Percentiles rank a stretch among this genome's conserved stretches.
These are phyloP conservation scores for Fonsecaea pugnacius DNA, from an alignment of 2,329 filamentous ascomycete species.

Conservation along the genomic window DNA sequence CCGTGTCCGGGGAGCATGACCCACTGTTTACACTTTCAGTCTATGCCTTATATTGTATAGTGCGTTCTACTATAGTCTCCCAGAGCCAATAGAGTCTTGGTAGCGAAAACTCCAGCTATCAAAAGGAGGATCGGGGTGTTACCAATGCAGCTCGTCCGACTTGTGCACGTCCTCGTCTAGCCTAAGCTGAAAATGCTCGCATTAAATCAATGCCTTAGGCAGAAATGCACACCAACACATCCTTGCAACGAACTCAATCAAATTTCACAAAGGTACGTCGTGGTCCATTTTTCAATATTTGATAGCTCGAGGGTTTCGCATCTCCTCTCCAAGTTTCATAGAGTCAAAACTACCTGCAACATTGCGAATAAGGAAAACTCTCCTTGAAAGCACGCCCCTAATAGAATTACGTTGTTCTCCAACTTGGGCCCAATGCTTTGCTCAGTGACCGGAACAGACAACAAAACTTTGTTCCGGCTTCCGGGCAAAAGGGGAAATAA, in stretches of 20 bases:
- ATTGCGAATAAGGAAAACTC: slow-evolving; percentile 3
- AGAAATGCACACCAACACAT: background rate
- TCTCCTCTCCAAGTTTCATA: background rate
- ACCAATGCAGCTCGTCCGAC: background rate
- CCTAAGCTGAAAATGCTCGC: background rate
- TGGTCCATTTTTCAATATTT: slow-evolving; percentile 1
- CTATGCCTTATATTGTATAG: background rate
- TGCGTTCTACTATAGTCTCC: background rate
- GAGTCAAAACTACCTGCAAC: slow-evolving; percentile 1
- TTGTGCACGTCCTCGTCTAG: no score
- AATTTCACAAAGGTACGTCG: background rate
- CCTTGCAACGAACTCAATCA: background rate
- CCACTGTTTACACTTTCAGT: background rate
- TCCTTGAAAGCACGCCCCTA: background rate
- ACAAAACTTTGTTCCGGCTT: slow-evolving; percentile 4
- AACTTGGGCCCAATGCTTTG: background rate
- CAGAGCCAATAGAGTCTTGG: background rate
- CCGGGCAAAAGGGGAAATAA: background rate
- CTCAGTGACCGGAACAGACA: background rate
- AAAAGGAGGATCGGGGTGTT: slow-evolving; percentile 1
- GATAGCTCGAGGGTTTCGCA: slow-evolving; percentile 2
- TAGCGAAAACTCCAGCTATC: background rate
- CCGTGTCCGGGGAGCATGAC: background rate
- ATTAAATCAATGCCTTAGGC: background rate
- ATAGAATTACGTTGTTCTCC: background rate